A percentile compares a stretch with the other conserved stretches of the same genome.
Conservation (phyloP, 2,329 filamentous ascomycete species). For the Penicillium decumbens region DNA sequence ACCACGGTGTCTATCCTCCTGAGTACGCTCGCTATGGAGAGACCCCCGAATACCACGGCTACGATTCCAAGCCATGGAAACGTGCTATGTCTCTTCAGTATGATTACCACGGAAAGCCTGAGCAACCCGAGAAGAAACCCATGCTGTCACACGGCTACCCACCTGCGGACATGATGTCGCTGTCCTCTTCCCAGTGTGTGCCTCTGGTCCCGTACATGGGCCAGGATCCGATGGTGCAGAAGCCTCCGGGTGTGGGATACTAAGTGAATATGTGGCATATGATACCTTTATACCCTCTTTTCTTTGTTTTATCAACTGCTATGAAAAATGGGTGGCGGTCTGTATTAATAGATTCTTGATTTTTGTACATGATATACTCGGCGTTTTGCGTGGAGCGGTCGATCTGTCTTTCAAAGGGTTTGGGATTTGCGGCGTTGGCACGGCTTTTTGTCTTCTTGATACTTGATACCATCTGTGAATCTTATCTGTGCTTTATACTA, state of each 20-base stretch:
- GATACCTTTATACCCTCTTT: conserved; percentile 8
- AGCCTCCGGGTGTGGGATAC: conserved; percentile 23
- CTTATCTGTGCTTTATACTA: not conserved
- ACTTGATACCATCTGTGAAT: conserved; percentile 11
- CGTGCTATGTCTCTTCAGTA: conserved; percentile 29
- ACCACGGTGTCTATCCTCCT: conserved; percentile 17
- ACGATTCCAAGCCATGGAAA: conserved; percentile 28
- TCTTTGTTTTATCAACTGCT: conserved; percentile 4
- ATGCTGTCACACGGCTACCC: conserved; percentile 7
- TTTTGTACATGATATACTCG: conserved; percentile 18
- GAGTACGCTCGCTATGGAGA: conserved; percentile 21
- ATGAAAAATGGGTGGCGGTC: conserved; percentile 16
- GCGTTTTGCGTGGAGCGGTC: conserved; percentile 13
- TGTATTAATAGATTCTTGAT: conserved; percentile 10
- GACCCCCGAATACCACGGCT: conserved; percentile 17
- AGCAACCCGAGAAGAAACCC: conserved; percentile 12
- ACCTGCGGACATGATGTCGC: conserved; percentile 16
- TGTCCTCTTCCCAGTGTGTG: conserved; percentile 26
- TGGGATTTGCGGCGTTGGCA: conserved; percentile 1
- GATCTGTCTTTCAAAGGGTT: conserved; percentile 3
- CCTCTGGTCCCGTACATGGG: conserved; percentile 28
- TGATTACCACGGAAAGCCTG: conserved; percentile 9
- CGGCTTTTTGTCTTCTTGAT: conserved; percentile 2
- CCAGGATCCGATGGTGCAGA: conserved; percentile 20
- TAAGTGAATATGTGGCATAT: conserved; percentile 7